Base-by-base conservation (phyloP, 306 rosid species). In the Dalbergia cochinchinensis region DNA sequence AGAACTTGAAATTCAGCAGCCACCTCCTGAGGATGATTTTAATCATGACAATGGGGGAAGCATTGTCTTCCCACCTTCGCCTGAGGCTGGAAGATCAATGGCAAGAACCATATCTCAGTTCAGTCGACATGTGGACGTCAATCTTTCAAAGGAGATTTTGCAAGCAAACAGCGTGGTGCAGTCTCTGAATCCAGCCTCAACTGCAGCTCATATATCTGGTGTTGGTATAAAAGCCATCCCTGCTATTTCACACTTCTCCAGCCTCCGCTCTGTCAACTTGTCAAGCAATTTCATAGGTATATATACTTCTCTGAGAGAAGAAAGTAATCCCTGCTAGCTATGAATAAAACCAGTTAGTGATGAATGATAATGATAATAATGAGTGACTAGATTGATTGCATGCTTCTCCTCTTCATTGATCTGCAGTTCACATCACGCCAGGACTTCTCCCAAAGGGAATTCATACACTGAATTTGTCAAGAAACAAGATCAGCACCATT, bases 201-300 rank as follows among this genome's bases (percentile, higher is more conserved):
- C 93, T 33, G 89, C 83, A 57, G 99, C 98, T 79, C 98, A 91
- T 84, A 88, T 96, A 62, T 84, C 90, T 15, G 89, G 93, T 65
- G 80, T 90, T 79, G 94, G 92, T 71, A 81, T 96, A 51, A 96
- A 88, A 82, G 96, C 82, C 66, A 87, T 93, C 74, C 99, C 99
- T 11, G 74, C 85, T 65, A 83, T 96, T 79, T 87, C 97, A 79
- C 89, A 89, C 80, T 94, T 84, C 90, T 83, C 71, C 77, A 83
- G 89, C 69, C 97, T 96, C 64, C 94, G 99, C 60, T 78, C 90
- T 4, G 86, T 96, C 74, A 93, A 96, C 75, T 71, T 96, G 88
- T 96, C 99, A 11, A 86, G 71, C 89, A 96, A 96, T 83, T 88
- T 80, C 87, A 90, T 96, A 83, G 96, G 99, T 96, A 91, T 54